Conservation (phyloP, 495 filamentous ascomycete species). For the Aspergillus conjunctus region DNA sequence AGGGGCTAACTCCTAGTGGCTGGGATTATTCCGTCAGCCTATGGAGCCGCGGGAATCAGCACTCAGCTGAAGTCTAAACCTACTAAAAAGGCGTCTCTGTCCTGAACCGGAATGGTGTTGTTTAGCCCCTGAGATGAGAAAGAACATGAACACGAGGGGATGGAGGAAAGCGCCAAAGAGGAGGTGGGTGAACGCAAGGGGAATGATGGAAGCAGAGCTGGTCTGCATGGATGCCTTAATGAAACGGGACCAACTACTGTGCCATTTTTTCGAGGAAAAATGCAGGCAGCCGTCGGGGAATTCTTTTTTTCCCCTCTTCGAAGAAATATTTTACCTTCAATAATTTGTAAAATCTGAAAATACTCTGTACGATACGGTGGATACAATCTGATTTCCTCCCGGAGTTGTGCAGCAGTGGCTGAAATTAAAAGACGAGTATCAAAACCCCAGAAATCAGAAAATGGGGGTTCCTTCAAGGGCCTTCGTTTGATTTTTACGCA, state of each 20-base stretch:
- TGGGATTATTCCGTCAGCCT: slow-evolving; percentile 8
- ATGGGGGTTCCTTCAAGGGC: too few species aligned
- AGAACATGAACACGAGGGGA: slow-evolving; percentile 25
- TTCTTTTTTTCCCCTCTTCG: background rate
- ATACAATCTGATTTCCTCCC: too few species aligned
- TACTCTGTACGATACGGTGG: too few species aligned
- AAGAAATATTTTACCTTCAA: too few species aligned
- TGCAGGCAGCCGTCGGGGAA: background rate
- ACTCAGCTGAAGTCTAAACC: background rate
- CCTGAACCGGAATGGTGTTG: slow-evolving; percentile 13
- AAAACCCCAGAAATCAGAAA: too few species aligned
- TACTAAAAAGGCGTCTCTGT: background rate
- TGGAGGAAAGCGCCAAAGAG: background rate
- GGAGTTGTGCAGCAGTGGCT: too few species aligned
- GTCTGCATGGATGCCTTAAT: slow-evolving; percentile 22
- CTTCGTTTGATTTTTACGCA: too few species aligned
- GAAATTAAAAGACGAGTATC: too few species aligned
- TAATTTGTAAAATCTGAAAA: too few species aligned
- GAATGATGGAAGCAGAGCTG: background rate
- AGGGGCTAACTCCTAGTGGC: slow-evolving; percentile 2
- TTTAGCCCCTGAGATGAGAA: slow-evolving; percentile 9
- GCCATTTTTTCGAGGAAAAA: background rate
- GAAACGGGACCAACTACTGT: background rate
- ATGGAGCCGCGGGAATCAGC: slow-evolving; percentile 15
- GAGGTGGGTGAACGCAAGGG: background rate